These are phyloP conservation scores for Backusella morwellensis DNA, from an alignment of 192 early-diverging fungal genomes.

Conservation along the genomic window DNA sequence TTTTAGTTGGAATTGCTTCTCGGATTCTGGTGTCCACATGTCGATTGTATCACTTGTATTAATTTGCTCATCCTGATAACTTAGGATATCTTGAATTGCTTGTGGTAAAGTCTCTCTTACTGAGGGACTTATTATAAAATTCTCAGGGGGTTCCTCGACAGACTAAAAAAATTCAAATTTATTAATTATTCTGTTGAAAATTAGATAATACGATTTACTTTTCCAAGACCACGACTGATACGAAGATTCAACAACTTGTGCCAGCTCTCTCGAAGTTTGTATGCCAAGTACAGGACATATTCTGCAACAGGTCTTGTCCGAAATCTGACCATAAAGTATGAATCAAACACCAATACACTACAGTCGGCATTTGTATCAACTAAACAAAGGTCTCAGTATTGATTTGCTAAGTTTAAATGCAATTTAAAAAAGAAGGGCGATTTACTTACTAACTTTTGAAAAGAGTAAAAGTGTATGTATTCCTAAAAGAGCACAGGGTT, in stretches of 20 bases:
- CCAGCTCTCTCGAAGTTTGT: constrained; percentile 54
- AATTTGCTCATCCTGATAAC: constrained; percentile 10
- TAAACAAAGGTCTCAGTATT: constrained; percentile 8
- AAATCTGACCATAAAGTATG: constrained; percentile 55
- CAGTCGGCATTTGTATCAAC: constrained; percentile 61
- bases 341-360: constrained; percentile 54
- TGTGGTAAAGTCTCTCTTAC: constrained; percentile 12
- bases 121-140: constrained; percentile 8
- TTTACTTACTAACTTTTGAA: constrained; percentile 48
- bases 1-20: constrained; percentile 17
- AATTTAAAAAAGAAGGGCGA: not conserved
- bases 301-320: constrained; percentile 35
- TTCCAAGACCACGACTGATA: constrained; percentile 22
- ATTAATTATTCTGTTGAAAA: not conserved
- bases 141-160: not conserved
- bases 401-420: not conserved
- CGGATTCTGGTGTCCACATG: constrained; percentile 17
- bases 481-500: constrained; percentile 17
- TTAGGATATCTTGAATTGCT: constrained; percentile 26
- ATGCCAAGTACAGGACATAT: constrained; percentile 42
- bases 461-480: constrained; percentile 58
- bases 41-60: not conserved
- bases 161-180: not conserved
- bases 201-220: constrained; percentile 16
- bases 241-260: constrained; percentile 32